Base-by-base conservation (phyloP, 192 early-diverging fungal genomes). In the Entrophospora sp. region DNA sequence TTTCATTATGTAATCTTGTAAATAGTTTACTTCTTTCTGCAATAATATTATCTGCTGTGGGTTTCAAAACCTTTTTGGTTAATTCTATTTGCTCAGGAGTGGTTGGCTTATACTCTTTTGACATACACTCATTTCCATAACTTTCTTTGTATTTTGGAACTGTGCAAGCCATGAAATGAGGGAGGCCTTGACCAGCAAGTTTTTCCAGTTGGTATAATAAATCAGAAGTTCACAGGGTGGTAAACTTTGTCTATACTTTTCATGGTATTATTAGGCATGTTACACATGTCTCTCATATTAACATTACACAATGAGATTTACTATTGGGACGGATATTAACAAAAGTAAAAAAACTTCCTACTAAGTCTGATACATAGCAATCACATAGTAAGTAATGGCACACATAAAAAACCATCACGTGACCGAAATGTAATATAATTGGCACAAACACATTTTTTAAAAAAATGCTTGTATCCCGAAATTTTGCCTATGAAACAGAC, bases 1-100 rank as follows among this genome's bases (percentile, higher is more conserved):
- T 49, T 49, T 49, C 48, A 49, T 49, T 49, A n/a, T 49, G 48
- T 49, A 49, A 49, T 49, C 48, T 49, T n/a, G 48, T n/a, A 49
- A 49, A 10, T n/a, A 49, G 7, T 49, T 49, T 49, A 22, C 48
- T 24, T 49, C 20, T 49, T 49, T 22, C 48, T 10, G 48, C 24
- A 49, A 49, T 49, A 49, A 49, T 49, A 49, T 49, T 49, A 49
- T 49, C 48, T 49, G 48, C 48, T 6, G 38, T 40, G 38, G 38
- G 38, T 40, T 40, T 6, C 38, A 49, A 49, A 49, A 49, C 48
- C 18, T 49, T 49, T 49, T 49, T n/a, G n/a, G n/a, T n/a, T n/a
- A n/a, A n/a, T n/a, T n/a, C n/a, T n/a, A n/a, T n/a, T n/a, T n/a
- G n/a, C n/a, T 49, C 48, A n/a, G 48, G 48, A 49, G 48, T 49